Conservation (phyloP, 2,329 filamentous ascomycete species). For the Hirsutella rhossiliensis region DNA sequence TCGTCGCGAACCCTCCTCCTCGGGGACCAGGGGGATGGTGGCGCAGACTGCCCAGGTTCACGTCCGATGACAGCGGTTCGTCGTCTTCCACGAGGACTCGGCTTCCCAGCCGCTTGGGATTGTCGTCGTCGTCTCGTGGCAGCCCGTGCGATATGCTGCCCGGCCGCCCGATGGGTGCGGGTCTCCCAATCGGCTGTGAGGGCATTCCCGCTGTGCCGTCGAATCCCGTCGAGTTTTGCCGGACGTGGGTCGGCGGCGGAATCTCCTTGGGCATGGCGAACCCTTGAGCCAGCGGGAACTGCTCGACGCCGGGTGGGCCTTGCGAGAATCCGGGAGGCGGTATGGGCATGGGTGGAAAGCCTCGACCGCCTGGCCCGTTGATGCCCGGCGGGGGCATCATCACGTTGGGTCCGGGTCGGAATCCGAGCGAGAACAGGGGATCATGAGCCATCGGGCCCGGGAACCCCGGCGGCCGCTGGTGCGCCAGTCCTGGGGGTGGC, state of each 20-base stretch:
- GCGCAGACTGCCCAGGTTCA: constrained; percentile 21
- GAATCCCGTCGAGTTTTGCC: constrained; percentile 65
- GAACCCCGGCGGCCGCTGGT: constrained; percentile 31
- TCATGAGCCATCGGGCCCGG: constrained; percentile 48
- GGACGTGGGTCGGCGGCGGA: constrained; percentile 45
- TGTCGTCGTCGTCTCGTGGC: constrained; percentile 45
- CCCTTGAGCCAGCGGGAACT: constrained; percentile 16
- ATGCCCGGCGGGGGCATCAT: constrained; percentile 40
- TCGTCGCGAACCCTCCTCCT: constrained; percentile 25
- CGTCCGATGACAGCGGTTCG: constrained; percentile 32
- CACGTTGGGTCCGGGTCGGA: constrained; percentile 31
- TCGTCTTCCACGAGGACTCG: constrained; percentile 76
- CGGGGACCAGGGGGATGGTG: constrained; percentile 40
- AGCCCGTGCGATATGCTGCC: constrained; percentile 54
- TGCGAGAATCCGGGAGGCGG: constrained; percentile 25
- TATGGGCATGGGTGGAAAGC: constrained; percentile 26
- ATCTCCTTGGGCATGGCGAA: constrained; percentile 21
- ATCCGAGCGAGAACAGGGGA: constrained; percentile 32
- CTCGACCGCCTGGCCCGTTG: constrained; percentile 28
- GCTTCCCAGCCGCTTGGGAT: constrained; percentile 75
- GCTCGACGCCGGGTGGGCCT: constrained; percentile 10
- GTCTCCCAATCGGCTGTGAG: constrained; percentile 66
- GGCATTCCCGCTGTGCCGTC: constrained; percentile 41
- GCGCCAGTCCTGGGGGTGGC: constrained; percentile 24
- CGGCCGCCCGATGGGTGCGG: constrained; percentile 79